phyloP scores from a whole-genome alignment of 352 stramenopile species.

The Phytophthora pluvialis region DNA sequence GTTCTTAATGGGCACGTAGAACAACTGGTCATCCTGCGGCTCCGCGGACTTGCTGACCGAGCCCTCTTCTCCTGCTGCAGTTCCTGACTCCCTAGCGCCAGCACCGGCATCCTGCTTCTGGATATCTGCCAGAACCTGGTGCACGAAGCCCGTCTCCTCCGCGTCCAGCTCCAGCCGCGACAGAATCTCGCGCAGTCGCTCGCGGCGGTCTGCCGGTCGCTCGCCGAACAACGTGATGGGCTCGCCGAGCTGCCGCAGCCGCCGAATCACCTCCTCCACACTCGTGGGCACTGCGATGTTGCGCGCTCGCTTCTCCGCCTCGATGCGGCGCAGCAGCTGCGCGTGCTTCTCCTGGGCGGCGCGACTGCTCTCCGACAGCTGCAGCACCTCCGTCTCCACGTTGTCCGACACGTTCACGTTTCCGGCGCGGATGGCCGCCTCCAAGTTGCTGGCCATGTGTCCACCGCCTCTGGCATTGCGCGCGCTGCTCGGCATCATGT shows the following conservation, averaged over 20 bases:
- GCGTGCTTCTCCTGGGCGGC: conserved; percentile 89
- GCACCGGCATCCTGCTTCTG: conserved; percentile 41
- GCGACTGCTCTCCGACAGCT: conserved; percentile 86
- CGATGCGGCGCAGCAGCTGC: conserved; percentile 84
- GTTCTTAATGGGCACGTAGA: conserved; percentile 84
- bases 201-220: conserved; percentile 92
- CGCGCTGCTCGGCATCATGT: conserved; percentile 58
- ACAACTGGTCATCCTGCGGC: conserved; percentile 72
- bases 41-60: conserved; percentile 20
- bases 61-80: conserved; percentile 10
- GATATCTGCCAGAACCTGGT: conserved; percentile 63
- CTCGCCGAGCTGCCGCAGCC: conserved; percentile 90
- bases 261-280: conserved; percentile 89
- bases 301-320: conserved; percentile 91
- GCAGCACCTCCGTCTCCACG: conserved; percentile 81
- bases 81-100: conserved; percentile 7
- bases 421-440: conserved; percentile 74
- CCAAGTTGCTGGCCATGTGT: conserved; percentile 46
- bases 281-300: conserved; percentile 94
- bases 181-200: conserved; percentile 92
- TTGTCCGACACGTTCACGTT: conserved; percentile 85
- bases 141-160: conserved; percentile 67
- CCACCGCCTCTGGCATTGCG: conserved; percentile 5
- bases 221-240: conserved; percentile 97
- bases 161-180: conserved; percentile 79